Percentiles rank a stretch among this genome's conserved stretches.
phyloP scores from a whole-genome alignment of 306 rosid genomes.

The Acacia confusa region DNA sequence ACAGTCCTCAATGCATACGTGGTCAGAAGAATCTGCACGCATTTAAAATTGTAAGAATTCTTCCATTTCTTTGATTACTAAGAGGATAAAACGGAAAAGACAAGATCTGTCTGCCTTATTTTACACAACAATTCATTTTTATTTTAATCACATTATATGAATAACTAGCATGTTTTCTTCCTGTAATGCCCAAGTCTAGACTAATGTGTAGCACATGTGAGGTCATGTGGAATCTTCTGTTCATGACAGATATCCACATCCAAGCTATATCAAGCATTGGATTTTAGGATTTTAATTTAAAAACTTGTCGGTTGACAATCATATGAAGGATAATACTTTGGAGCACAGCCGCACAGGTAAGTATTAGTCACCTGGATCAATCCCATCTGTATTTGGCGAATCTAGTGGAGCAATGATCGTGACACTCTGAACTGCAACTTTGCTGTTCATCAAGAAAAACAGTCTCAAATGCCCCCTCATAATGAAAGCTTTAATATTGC shows the following conservation, averaged over 20 bases:
- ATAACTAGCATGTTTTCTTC: not conserved
- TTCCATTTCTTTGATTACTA: not conserved
- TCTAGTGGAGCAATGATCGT: slow-evolving; percentile 69
- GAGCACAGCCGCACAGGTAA: not conserved
- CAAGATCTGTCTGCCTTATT: not conserved
- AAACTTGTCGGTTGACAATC: slow-evolving; percentile 7
- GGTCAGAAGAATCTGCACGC: slow-evolving; percentile 65
- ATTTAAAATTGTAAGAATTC: slow-evolving; percentile 33
- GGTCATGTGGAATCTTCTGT: slow-evolving; percentile 3
- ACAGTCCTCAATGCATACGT: slow-evolving; percentile 81
- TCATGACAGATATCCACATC: not conserved
- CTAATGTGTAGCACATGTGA: not conserved
- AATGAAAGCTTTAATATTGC: slow-evolving; percentile 49
- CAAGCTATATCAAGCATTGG: slow-evolving; percentile 15
- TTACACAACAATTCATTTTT: not conserved
- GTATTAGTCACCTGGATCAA: slow-evolving; percentile 68
- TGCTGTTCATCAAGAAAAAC: slow-evolving; percentile 66
- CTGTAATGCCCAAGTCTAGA: not conserved
- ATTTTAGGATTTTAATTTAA: slow-evolving; percentile 2
- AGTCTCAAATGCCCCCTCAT: slow-evolving; percentile 54
- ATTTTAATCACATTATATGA: not conserved
- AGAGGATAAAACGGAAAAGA: not conserved
- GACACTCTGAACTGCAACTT: slow-evolving; percentile 59
- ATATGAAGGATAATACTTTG: slow-evolving; percentile 2
- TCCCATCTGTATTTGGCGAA: slow-evolving; percentile 81